These are phyloP conservation scores for Thelonectria olida DNA, from an alignment of 2,329 filamentous ascomycete species.

Conservation along the genomic window DNA sequence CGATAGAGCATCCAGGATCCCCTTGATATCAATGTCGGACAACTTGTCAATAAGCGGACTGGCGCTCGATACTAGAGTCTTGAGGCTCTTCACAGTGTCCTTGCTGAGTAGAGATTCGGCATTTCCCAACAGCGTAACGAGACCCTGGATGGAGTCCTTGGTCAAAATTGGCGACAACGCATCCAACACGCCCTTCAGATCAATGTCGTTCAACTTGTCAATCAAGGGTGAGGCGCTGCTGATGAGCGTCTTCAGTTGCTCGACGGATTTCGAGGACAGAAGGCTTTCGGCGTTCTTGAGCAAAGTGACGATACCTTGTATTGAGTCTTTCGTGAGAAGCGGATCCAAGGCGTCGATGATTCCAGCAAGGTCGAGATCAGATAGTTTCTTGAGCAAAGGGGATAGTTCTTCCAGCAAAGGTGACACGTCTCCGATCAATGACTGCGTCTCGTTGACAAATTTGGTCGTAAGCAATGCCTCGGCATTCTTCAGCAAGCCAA, in stretches of 20 bases:
- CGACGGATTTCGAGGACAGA: constrained; percentile 33
- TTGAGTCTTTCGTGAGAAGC: constrained; percentile 40
- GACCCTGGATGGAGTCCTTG: constrained; percentile 39
- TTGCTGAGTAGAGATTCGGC: constrained; percentile 30
- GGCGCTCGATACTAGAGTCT: constrained; percentile 29
- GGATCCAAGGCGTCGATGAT: constrained; percentile 41
- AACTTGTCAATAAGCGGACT: constrained; percentile 39
- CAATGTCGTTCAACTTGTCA: constrained; percentile 36
- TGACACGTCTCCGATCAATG: constrained; percentile 42
- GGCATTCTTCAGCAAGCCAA: constrained; percentile 45
- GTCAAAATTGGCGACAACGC: constrained; percentile 36
- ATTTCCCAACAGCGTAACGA: constrained; percentile 38
- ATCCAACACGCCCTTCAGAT: constrained; percentile 45
- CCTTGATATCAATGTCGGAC: constrained; percentile 46
- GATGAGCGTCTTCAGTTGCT: constrained; percentile 42
- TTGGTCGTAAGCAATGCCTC: constrained; percentile 38
- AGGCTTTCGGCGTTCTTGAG: constrained; percentile 43
- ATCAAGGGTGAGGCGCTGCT: constrained; percentile 44
- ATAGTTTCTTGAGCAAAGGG: constrained; percentile 36
- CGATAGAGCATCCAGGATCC: constrained; percentile 38
- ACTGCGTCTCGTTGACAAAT: constrained; percentile 31
- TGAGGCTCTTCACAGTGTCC: constrained; percentile 38
- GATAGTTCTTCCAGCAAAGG: constrained; percentile 34
- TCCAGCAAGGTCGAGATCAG: constrained; percentile 44
- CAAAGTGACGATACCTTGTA: constrained; percentile 41